Evolutionary conservation across 345 rosid species (phyloP).

Genomic region (Dipteronia sinensis): DNA sequence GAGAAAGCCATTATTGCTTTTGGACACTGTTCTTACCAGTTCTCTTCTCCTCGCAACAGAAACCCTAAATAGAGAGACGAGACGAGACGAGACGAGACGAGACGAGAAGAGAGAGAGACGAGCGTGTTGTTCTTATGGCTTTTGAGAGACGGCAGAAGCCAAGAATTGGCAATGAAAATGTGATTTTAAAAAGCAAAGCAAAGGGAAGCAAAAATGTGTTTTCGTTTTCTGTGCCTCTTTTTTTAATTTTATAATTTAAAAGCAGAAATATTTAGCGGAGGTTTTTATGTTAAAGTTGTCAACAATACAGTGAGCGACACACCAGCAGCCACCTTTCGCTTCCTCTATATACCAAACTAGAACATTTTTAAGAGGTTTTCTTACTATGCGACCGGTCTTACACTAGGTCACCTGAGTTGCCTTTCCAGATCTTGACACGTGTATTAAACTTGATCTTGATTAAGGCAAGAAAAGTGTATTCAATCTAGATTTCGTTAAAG

Average conservation of each 20-base stretch:
- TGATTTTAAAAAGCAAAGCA: constrained; percentile 3
- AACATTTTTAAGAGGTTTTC: neutral
- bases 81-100: neutral
- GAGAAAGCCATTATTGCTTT: constrained; percentile 60
- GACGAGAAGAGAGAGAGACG: too few species aligned
- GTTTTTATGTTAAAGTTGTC: constrained; percentile 19
- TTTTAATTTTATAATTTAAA: neutral
- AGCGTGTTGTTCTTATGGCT: constrained; percentile 14
- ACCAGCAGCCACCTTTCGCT: neutral
- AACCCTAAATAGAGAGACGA: constrained; percentile 26
- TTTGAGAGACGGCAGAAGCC: constrained; percentile 22
- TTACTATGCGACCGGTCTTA: neutral
- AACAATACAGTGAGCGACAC: neutral
- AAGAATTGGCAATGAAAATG: constrained; percentile 1
- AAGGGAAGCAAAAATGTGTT: constrained; percentile 3
- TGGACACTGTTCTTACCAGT: neutral
- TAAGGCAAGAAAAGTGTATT: too few species aligned
- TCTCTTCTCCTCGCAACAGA: constrained; percentile 13
- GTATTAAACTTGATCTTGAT: too few species aligned
- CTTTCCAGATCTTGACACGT: neutral
- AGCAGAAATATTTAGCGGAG: constrained; percentile 28
- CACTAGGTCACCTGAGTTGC: neutral
- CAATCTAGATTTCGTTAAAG: too few species aligned
- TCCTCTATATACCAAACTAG: too few species aligned
- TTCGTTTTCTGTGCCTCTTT: neutral